Evolutionary conservation across 495 filamentous ascomycete species (phyloP), one percentile per base, ranked within the genome.

Genomic region (Hyaloscypha bicolor): DNA sequence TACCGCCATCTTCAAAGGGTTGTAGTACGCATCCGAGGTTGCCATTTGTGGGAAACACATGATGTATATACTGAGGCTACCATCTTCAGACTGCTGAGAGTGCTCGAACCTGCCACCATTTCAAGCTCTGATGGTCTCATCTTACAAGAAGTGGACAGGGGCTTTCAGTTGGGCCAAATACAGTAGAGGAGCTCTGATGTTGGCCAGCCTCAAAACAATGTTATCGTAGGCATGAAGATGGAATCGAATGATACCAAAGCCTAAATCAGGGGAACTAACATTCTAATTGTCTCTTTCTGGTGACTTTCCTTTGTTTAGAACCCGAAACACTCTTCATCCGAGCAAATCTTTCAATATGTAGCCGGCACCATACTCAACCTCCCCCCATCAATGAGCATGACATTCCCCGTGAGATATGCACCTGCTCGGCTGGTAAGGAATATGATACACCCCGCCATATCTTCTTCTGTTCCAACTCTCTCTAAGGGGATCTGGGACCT

Each of bases 381-480:
- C 1, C 90, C 89, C 14, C 89, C 89, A 75, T 90, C 88, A 6
- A 73, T 75, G 3, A 88, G 61, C 19, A 88, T 66, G 30, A 87
- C 78, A 33, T 72, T 77, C 0, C 88, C 88, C 64, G 87, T 90
- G 55, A 78, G 79, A 74, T 83, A 91, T 9, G 80, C 79, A 1
- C 88, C 87, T 1, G 86, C 87, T 55, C 84, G 81, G 22, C 85
- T 87, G 4, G 85, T 82, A 25, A 91, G 75, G 75, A 85, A 91
- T 19, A 92, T 71, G 57, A 88, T 85, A n/a, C 79, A 72, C 4
- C 86, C 88, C 0, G 83, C 86, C 82, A 91, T 87, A 65, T 91
- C 89, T 67, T 89, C 83, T 8, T 82, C 78, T 0, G 74, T 77
- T 9, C 87, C 88, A 51, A 80, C 76, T 52, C 83, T 72, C 6